Evolutionary conservation across 176 grass and related monocot genomes (phyloP).

Genomic region (Tuctoria greenei): DNA sequence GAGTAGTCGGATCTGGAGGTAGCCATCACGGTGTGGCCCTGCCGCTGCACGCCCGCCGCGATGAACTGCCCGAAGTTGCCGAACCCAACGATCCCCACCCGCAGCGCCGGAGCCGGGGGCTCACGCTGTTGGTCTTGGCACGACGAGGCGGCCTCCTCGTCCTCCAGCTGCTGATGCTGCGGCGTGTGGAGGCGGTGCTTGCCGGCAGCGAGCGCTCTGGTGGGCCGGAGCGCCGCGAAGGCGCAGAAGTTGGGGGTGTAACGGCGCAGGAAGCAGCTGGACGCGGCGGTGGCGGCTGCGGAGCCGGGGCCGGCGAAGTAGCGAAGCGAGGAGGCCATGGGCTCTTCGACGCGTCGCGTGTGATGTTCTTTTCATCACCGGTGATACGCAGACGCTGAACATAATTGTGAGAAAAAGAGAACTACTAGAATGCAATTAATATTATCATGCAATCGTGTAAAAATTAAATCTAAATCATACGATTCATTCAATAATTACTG

Average conservation of each 20-base stretch:
- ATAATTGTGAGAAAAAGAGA: too few species aligned
- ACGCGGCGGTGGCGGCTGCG: neutral
- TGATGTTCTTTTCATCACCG: neutral
- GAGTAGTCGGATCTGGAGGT: constrained; percentile 69
- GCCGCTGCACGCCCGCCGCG: constrained; percentile 50
- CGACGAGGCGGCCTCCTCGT: neutral
- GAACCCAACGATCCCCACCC: constrained; percentile 60
- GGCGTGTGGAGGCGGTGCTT: neutral
- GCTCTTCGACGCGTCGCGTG: neutral
- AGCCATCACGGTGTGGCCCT: constrained; percentile 61
- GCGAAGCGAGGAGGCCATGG: neutral
- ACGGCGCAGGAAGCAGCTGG: constrained; percentile 1
- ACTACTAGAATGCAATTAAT: too few species aligned
- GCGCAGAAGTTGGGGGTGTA: constrained; percentile 38
- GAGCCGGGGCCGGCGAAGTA: constrained; percentile 1
- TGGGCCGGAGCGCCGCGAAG: constrained; percentile 26
- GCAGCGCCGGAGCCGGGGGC: neutral
- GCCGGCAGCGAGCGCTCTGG: neutral
- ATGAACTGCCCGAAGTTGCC: constrained; percentile 73
- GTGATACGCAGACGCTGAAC: neutral
- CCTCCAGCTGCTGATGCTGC: neutral
- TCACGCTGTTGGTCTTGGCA: neutral
- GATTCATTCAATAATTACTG: too few species aligned
- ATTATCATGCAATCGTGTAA: too few species aligned
- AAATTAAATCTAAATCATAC: too few species aligned